Percentiles rank a stretch among this genome's conserved stretches.
These are phyloP conservation scores for Calocybe indica DNA, from an alignment of 768 basidiomycete genomes.

Conservation along the genomic window DNA sequence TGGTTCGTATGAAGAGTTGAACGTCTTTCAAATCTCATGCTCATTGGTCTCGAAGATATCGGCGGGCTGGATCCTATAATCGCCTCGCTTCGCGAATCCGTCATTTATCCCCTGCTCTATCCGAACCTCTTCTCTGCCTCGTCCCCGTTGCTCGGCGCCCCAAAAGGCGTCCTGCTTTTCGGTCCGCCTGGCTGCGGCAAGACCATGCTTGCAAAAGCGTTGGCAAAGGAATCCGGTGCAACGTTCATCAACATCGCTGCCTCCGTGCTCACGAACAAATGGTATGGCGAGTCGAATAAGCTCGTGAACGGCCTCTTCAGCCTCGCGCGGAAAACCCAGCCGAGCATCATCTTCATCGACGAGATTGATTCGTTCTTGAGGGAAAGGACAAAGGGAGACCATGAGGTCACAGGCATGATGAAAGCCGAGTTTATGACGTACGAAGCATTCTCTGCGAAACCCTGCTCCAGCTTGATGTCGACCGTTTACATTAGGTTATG, in stretches of 20 bases:
- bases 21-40: not conserved
- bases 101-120: slow-evolving; percentile 91
- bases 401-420: slow-evolving; percentile 98
- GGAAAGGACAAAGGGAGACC: slow-evolving; percentile 82
- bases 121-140: slow-evolving; percentile 82
- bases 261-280: slow-evolving; percentile 41
- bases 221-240: slow-evolving; percentile 95
- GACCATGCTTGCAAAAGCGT: slow-evolving; percentile 98
- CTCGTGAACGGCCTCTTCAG: slow-evolving; percentile 93
- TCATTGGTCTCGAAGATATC: slow-evolving; percentile 50
- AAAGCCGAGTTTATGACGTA: slow-evolving; percentile 95
- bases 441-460: slow-evolving; percentile 16
- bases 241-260: slow-evolving; percentile 77
- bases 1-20: slow-evolving; percentile 36
- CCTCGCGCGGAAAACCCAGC: slow-evolving; percentile 89
- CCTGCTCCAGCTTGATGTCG: not conserved
- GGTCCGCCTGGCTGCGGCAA: slow-evolving; percentile 99
- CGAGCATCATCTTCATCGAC: slow-evolving; percentile 97
- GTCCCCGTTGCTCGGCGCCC: slow-evolving; percentile 80
- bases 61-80: slow-evolving; percentile 93
- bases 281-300: slow-evolving; percentile 68
- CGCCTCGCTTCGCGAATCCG: slow-evolving; percentile 84
- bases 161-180: slow-evolving; percentile 93
- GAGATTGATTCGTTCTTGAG: slow-evolving; percentile 96
- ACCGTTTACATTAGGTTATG: slow-evolving; percentile 55